These are phyloP conservation scores for Candida argentea DNA, from an alignment of 805 yeast genomes.

Conservation along the genomic window DNA sequence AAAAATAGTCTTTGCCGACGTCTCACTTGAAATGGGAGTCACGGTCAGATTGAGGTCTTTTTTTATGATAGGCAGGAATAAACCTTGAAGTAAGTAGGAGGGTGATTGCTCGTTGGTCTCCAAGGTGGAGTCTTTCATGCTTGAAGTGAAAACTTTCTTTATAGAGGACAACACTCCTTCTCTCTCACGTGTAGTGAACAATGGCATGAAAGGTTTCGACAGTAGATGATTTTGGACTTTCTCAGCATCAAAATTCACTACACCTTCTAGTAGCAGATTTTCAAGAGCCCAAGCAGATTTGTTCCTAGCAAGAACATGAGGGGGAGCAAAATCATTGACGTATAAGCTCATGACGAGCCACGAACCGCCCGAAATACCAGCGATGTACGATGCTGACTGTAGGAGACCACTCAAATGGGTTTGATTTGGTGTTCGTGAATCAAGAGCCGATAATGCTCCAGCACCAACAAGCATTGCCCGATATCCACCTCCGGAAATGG, in stretches of 20 bases:
- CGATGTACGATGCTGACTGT: constrained; percentile 45
- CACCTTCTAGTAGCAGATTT: constrained; percentile 43
- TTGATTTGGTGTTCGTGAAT: constrained; percentile 28
- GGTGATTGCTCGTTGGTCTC: too few relatives aligned
- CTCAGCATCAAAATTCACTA: constrained; percentile 40
- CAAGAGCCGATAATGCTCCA: constrained; percentile 45
- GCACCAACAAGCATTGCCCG: constrained; percentile 53
- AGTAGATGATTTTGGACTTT: neutral
- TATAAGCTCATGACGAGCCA: constrained; percentile 50
- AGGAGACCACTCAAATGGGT: constrained; percentile 37
- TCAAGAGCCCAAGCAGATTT: constrained; percentile 31
- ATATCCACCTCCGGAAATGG: constrained; percentile 45
- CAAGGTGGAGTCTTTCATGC: neutral
- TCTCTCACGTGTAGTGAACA: neutral
- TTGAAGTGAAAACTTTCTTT: neutral
- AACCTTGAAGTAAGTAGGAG: neutral
- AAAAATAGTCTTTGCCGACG: constrained; percentile 14
- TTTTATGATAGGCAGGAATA: constrained; percentile 1
- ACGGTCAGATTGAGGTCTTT: constrained; percentile 2
- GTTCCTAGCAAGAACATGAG: constrained; percentile 12
- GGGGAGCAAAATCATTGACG: constrained; percentile 20
- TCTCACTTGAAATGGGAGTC: neutral
- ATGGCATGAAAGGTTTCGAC: neutral
- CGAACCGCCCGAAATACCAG: constrained; percentile 65
- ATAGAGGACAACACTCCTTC: neutral